Base-by-base conservation (phyloP, 345 rosid genomes). In the Eucalyptus melliodora region DNA sequence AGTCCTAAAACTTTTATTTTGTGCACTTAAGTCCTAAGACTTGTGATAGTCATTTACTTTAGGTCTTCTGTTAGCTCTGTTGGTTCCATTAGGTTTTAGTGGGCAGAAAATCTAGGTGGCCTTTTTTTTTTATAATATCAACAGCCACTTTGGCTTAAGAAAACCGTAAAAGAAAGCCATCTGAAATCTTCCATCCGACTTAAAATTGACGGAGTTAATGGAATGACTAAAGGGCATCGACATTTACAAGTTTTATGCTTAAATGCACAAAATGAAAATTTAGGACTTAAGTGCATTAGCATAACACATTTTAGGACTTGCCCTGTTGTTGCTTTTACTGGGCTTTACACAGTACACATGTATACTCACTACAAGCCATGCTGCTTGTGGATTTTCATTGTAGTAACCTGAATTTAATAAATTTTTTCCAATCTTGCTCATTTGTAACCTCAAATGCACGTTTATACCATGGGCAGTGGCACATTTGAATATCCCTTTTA, bases 191-290 rank as follows among this genome's bases (percentile, higher is more conserved):
- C 80, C 80, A 31, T 67, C 42, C 23, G 23, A 67, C 80, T 67
- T 67, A 67, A 31, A 31, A 67, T 67, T 31, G 80, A 31, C 6
- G 12, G 42, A 31, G 80, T 34, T 67, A 67, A 67, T 31, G 80
- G 42, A 67, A 16, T 65, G 72, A 65, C 37, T 67, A 34, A 16
- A 67, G 80, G 17, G 80, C 80, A 93, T 90, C 98, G 93, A 89
- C 97, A 50, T 50, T 50, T 50, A 50, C 51, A 50, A 50, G 51
- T 50, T 50, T 50, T 50, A 50, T 50, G 51, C 51, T 14, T 50
- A 50, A 14, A 50, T 50, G 51, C 51, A 14, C 51, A 14, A 50
- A 50, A 50, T 50, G 51, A 1, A 50, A 14, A 50, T 50, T 50
- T 50, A 50, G 51, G 51, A 50, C 16, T 50, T 50, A 50, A 50